Conservation (phyloP, 139 green algal genomes). For the Chloropicon primus region DNA sequence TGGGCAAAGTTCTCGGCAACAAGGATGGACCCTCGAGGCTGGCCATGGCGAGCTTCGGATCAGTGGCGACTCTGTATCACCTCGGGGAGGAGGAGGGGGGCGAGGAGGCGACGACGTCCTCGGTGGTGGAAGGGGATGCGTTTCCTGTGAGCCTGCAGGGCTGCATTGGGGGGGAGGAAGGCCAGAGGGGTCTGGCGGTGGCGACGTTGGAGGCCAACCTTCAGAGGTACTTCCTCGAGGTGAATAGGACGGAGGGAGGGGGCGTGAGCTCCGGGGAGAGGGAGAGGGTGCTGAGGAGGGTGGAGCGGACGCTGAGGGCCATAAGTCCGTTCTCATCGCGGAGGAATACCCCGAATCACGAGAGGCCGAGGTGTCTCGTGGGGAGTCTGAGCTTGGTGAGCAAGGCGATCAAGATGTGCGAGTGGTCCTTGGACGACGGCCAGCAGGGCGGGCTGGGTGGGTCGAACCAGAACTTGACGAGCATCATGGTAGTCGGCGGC, state of each 20-base stretch:
- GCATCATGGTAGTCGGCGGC: neutral
- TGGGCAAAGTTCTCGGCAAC: neutral
- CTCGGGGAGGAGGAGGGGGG: too few species aligned
- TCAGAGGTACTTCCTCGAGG: too few species aligned
- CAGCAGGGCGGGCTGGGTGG: too few species aligned
- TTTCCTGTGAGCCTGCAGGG: neutral
- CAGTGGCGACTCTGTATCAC: neutral
- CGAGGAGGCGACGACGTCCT: too few species aligned
- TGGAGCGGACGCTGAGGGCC: neutral
- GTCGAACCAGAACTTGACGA: neutral
- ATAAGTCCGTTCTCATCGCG: neutral
- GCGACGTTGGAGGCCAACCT: too few species aligned
- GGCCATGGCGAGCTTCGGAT: neutral
- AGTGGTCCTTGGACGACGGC: too few species aligned
- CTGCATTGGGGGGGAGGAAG: too few species aligned
- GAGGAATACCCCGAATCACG: neutral
- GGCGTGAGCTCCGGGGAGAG: too few species aligned
- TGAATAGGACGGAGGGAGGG: too few species aligned
- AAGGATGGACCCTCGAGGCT: neutral
- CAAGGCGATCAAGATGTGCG: too few species aligned
- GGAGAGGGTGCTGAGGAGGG: too few species aligned
- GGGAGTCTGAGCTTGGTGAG: neutral
- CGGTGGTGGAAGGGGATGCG: neutral
- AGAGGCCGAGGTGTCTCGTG: neutral
- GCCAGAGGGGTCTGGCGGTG: too few species aligned